Conservation (phyloP, 73 alveolate species). For the Stentor roeselii region DNA sequence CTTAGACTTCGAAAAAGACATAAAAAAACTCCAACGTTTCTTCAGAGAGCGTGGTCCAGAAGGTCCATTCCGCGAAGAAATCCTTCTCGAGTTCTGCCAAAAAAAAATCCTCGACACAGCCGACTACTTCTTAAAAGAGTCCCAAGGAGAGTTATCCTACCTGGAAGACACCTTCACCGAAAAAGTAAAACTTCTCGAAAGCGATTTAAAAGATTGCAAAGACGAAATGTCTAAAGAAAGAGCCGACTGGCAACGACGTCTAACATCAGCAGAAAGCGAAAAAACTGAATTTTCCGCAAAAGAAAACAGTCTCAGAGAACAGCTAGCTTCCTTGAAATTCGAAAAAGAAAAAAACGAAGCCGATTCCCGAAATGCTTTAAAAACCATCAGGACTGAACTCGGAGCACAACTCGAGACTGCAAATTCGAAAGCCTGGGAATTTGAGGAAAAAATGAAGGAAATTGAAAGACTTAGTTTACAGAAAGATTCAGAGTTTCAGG, state of each 20-base stretch:
- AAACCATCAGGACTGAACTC: constrained; percentile 52
- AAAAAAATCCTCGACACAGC: neutral
- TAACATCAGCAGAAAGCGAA: constrained; percentile 57
- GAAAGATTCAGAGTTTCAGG: constrained; percentile 37
- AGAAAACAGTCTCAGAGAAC: constrained; percentile 68
- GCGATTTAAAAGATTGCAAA: constrained; percentile 65
- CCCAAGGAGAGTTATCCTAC: constrained; percentile 52
- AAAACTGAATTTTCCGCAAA: constrained; percentile 74
- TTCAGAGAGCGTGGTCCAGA: constrained; percentile 22
- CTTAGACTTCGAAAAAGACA: constrained; percentile 51
- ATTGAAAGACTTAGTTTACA: constrained; percentile 51
- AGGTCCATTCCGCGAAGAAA: neutral
- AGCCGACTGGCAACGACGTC: constrained; percentile 42
- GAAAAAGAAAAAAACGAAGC: constrained; percentile 64
- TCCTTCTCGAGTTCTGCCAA: neutral
- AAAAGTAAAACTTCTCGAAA: constrained; percentile 60
- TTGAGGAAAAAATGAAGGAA: constrained; percentile 69
- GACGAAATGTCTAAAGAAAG: constrained; percentile 48
- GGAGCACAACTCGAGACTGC: constrained; percentile 41
- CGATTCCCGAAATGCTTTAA: constrained; percentile 59
- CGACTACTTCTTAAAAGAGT: constrained; percentile 37
- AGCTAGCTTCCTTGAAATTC: constrained; percentile 48
- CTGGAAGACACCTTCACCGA: constrained; percentile 49
- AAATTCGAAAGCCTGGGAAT: constrained; percentile 41
- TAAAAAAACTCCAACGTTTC: constrained; percentile 13